Percentiles rank a stretch among this genome's conserved stretches.
Evolutionary conservation across 148 eudicot genomes (phyloP).

Genomic region (Chenopodium album): DNA sequence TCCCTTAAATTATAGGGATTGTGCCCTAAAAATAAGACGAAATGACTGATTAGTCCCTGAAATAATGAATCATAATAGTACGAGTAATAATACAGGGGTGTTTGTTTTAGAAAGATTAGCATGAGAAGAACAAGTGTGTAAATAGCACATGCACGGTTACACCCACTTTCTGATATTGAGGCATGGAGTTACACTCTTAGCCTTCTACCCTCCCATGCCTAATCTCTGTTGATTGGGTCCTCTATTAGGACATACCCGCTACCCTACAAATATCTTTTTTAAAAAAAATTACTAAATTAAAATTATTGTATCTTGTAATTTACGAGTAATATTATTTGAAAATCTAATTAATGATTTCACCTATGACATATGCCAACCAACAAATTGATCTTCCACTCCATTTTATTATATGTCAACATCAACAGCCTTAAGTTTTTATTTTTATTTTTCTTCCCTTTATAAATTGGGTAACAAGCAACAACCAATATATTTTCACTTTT

Average conservation of each 20-base stretch:
- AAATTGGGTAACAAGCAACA: too few species aligned
- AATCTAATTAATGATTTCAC: constrained; percentile 16
- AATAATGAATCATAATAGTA: not conserved
- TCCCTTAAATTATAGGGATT: not conserved
- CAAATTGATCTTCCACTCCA: not conserved
- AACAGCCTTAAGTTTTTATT: not conserved
- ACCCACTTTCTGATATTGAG: constrained; percentile 27
- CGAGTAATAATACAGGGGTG: not conserved
- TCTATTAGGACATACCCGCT: not conserved
- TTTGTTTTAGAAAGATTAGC: not conserved
- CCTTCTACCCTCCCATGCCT: not conserved
- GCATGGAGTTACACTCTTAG: constrained; percentile 6
- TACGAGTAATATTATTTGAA: not conserved
- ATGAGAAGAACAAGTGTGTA: constrained; percentile 18
- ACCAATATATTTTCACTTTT: too few species aligned
- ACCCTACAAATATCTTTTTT: not conserved
- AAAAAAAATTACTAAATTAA: too few species aligned
- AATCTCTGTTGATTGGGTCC: not conserved
- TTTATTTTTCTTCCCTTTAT: too few species aligned
- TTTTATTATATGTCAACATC: not conserved
- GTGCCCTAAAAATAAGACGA: not conserved
- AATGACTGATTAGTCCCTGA: not conserved
- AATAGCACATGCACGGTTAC: constrained; percentile 34
- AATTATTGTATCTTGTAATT: not conserved
- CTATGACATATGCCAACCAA: constrained; percentile 22